Percentiles rank a stretch among this genome's conserved stretches.
Conservation (phyloP, 169 alveolate genomes). For the Cyclospora cayetanensis region DNA sequence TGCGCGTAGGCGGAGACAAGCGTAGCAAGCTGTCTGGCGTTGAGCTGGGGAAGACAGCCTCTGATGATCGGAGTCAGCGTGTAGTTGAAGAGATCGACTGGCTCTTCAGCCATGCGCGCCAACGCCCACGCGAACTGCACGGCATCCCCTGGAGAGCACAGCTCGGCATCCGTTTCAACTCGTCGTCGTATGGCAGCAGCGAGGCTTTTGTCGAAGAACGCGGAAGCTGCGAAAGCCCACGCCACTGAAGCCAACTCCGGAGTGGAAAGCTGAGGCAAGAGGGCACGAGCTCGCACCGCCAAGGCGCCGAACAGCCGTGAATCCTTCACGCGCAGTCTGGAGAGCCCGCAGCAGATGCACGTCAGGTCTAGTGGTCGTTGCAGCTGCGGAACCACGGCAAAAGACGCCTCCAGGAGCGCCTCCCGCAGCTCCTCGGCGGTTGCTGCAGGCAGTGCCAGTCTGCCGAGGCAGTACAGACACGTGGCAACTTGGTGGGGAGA, state of each 20-base stretch:
- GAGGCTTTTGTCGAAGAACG: conserved; percentile 41
- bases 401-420: conserved; percentile 39
- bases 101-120: conserved; percentile 4
- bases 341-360: conserved; percentile 50
- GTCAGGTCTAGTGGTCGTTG: conserved; percentile 42
- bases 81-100: conserved; percentile 13
- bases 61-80: conserved; percentile 66
- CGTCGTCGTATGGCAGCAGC: conserved; percentile 15
- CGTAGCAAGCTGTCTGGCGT: conserved; percentile 46
- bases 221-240: conserved; percentile 67
- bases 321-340: conserved; percentile 38
- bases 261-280: conserved; percentile 31
- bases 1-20: conserved; percentile 67
- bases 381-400: conserved; percentile 13
- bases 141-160: conserved; percentile 42
- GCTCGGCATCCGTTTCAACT: conserved; percentile 40
- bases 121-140: conserved; percentile 69
- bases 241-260: conserved; percentile 70
- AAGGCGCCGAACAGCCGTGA: background rate
- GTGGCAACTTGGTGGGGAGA: conserved; percentile 54
- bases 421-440: conserved; percentile 21
- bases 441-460: background rate
- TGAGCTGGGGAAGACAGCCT: conserved; percentile 43
- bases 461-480: conserved; percentile 41
- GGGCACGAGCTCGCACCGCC: background rate